These are phyloP conservation scores for Penicillium parvum DNA, from an alignment of 495 filamentous ascomycete genomes.

Conservation along the genomic window DNA sequence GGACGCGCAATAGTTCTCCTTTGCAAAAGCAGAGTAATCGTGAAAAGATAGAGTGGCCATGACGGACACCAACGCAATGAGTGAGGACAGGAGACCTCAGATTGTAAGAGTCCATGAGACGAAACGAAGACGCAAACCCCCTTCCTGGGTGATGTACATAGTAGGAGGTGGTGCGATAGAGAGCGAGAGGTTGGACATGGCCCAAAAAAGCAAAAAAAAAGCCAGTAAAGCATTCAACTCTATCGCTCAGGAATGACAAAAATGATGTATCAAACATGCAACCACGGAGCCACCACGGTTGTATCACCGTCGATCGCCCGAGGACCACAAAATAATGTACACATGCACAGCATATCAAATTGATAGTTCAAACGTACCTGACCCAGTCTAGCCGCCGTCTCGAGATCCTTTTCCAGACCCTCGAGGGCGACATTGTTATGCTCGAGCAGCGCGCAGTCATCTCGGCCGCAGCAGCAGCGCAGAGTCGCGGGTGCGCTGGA, in stretches of 20 bases:
- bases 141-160: neutral
- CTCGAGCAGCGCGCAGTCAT: constrained; percentile 73
- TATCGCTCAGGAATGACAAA: constrained; percentile 15
- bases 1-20: constrained; percentile 18
- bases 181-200: neutral
- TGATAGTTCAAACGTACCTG: constrained; percentile 58
- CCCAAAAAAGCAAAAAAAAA: constrained; percentile 3
- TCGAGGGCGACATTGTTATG: constrained; percentile 74
- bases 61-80: constrained; percentile 35
- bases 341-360: constrained; percentile 7
- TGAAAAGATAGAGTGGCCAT: constrained; percentile 27
- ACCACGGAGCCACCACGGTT: constrained; percentile 8
- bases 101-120: constrained; percentile 13
- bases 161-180: neutral
- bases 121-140: neutral
- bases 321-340: constrained; percentile 1
- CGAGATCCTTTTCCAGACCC: constrained; percentile 80
- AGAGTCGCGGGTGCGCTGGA: constrained; percentile 28
- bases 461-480: constrained; percentile 79
- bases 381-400: constrained; percentile 77
- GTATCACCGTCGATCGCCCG: constrained; percentile 1
- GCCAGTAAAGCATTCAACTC: neutral
- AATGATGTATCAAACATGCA: constrained; percentile 25
- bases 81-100: constrained; percentile 27
- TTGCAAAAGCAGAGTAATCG: constrained; percentile 14